Evolutionary conservation across 2,329 filamentous ascomycete genomes (phyloP).

Genomic region (Botrytis deweyae): DNA sequence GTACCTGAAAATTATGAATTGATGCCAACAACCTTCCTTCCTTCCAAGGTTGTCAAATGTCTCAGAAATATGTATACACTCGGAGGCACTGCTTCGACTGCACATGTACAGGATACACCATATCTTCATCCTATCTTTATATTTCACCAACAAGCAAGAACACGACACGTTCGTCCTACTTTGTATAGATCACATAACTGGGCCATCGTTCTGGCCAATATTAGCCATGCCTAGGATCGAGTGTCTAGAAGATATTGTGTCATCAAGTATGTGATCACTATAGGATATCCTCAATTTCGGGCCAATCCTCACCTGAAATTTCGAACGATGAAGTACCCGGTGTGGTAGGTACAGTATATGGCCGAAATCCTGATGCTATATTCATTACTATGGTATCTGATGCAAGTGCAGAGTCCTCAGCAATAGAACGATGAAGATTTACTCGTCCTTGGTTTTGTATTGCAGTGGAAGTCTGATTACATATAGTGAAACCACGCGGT

Average conservation of each 20-base stretch:
- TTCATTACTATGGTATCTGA: neutral
- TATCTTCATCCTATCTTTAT: neutral
- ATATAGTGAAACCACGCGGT: neutral
- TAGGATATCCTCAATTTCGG: neutral
- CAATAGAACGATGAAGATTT: neutral
- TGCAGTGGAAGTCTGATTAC: neutral
- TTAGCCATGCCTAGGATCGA: neutral
- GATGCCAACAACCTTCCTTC: neutral
- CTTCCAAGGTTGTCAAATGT: neutral
- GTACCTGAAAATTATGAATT: neutral
- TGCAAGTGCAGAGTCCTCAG: slow-evolving; percentile 7
- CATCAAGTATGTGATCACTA: neutral
- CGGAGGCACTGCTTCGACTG: neutral
- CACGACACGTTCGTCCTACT: neutral
- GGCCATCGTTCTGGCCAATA: neutral
- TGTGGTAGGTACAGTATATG: too few species aligned
- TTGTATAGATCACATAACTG: neutral
- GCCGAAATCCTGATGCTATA: neutral
- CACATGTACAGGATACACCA: neutral
- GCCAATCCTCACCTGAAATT: neutral
- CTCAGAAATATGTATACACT: neutral
- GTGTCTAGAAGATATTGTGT: neutral
- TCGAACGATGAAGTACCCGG: neutral
- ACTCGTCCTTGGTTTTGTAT: neutral
- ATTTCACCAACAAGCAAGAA: neutral